These are phyloP conservation scores for Escallonia rubra DNA, from an alignment of 129 eudicot genomes.

Conservation along the genomic window DNA sequence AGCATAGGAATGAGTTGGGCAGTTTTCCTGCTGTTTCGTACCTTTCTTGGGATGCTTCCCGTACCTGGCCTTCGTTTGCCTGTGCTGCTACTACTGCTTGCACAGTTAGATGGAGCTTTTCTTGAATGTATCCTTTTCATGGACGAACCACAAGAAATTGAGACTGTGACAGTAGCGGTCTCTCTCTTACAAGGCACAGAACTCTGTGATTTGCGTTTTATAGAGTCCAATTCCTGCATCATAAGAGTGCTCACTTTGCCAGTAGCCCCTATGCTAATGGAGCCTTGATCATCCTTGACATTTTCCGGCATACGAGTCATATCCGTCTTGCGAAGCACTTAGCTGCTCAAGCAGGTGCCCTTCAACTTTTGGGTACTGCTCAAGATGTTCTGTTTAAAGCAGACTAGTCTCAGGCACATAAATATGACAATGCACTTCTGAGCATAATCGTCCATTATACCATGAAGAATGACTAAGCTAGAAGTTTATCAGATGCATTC, in stretches of 20 bases:
- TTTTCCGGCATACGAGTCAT: constrained; percentile 1
- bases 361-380: too few relatives aligned
- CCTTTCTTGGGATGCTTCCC: constrained; percentile 2
- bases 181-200: constrained; percentile 7
- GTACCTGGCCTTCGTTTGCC: constrained; percentile 2
- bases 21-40: background rate
- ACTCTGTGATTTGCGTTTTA: constrained; percentile 15
- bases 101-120: constrained; percentile 8
- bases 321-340: constrained; percentile 2
- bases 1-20: constrained; percentile 31
- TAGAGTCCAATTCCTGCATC: constrained; percentile 36
- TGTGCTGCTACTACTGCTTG: constrained; percentile 10
- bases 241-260: constrained; percentile 43
- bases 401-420: too few relatives aligned
- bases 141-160: constrained; percentile 23
- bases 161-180: constrained; percentile 20
- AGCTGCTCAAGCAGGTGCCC: background rate
- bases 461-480: too few relatives aligned
- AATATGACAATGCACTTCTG: too few relatives aligned
- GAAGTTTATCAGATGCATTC: too few relatives aligned
- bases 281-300: constrained; percentile 16
- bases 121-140: constrained; percentile 18
- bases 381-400: too few relatives aligned
- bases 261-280: constrained; percentile 34
- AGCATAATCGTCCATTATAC: too few relatives aligned